Conservation (phyloP, 208 protist species). For the Herpetomonas tarakana region DNA sequence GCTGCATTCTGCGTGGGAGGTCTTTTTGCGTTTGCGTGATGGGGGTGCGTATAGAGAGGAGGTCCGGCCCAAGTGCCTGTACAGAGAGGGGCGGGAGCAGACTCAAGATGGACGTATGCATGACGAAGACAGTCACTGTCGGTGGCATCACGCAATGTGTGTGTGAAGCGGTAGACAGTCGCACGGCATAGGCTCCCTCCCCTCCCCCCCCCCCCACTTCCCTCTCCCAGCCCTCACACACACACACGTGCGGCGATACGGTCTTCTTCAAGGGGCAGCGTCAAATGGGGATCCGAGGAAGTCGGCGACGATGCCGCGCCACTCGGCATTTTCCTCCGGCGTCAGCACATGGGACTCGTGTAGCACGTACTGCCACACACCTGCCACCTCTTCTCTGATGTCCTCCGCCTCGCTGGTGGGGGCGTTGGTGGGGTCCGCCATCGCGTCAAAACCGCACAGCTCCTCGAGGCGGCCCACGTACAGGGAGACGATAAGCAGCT, state of each 20-base stretch:
- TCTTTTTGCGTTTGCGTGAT: too few relatives aligned
- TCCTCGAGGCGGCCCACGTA: slow-evolving; percentile 42
- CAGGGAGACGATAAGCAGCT: slow-evolving; percentile 66
- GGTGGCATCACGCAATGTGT: too few relatives aligned
- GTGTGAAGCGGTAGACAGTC: too few relatives aligned
- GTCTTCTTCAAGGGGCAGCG: slow-evolving; percentile 10
- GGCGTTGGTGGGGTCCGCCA: slow-evolving; percentile 26
- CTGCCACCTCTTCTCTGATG: slow-evolving; percentile 43
- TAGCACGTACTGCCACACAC: slow-evolving; percentile 50
- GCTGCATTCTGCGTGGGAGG: too few relatives aligned
- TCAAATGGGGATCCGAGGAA: slow-evolving; percentile 69
- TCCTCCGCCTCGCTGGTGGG: slow-evolving; percentile 44
- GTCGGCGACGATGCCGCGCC: slow-evolving; percentile 31
- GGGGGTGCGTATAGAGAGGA: too few relatives aligned
- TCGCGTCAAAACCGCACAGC: slow-evolving; percentile 23
- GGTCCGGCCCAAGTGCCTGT: too few relatives aligned
- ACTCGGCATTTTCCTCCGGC: slow-evolving; percentile 42
- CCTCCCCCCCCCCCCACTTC: not conserved
- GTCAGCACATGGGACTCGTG: slow-evolving; percentile 40
- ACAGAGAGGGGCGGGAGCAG: too few relatives aligned
- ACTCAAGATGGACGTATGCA: too few relatives aligned
- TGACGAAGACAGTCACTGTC: too few relatives aligned
- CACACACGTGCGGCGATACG: not conserved
- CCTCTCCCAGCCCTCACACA: too few relatives aligned
- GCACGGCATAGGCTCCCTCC: not conserved